These are phyloP conservation scores for Trichoderma harzianum DNA, from an alignment of 2,329 filamentous ascomycete genomes.

Conservation along the genomic window DNA sequence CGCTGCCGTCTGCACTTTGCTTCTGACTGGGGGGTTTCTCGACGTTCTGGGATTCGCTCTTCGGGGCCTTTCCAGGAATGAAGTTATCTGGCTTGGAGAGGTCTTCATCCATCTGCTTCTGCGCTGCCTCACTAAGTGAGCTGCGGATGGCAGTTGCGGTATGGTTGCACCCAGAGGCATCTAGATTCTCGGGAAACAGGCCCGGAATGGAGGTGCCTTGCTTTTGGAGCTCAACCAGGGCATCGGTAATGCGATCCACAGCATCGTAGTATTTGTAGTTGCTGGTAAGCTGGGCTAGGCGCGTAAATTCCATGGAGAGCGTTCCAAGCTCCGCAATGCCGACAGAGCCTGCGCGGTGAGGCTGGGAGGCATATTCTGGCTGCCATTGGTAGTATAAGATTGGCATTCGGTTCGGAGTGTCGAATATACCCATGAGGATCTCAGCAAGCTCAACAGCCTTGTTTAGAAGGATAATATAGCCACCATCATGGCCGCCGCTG, in stretches of 20 bases:
- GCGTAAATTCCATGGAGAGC: conserved; percentile 83
- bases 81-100: conserved; percentile 29
- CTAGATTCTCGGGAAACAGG: conserved; percentile 74
- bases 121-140: conserved; percentile 34
- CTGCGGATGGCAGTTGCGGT: conserved; percentile 38
- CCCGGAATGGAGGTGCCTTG: conserved; percentile 67
- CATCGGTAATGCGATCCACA: conserved; percentile 78
- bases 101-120: conserved; percentile 35
- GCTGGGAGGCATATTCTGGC: conserved; percentile 59
- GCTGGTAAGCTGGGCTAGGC: conserved; percentile 79
- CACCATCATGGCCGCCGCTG: conserved; percentile 55
- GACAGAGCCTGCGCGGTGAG: conserved; percentile 59
- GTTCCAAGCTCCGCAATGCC: conserved; percentile 72
- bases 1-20: conserved; percentile 3
- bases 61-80: not conserved
- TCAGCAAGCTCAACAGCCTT: conserved; percentile 79
- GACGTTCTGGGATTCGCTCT: not conserved
- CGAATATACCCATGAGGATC: conserved; percentile 77
- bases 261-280: conserved; percentile 86
- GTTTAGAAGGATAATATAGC: conserved; percentile 65
- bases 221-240: conserved; percentile 71
- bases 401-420: conserved; percentile 93
- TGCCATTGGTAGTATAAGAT: conserved; percentile 76
- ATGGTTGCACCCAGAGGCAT: conserved; percentile 74
- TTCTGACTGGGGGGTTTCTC: not conserved